These are phyloP conservation scores for Fennellomyces sp. DNA, from an alignment of 371 early-diverging fungal genomes.

Conservation along the genomic window DNA sequence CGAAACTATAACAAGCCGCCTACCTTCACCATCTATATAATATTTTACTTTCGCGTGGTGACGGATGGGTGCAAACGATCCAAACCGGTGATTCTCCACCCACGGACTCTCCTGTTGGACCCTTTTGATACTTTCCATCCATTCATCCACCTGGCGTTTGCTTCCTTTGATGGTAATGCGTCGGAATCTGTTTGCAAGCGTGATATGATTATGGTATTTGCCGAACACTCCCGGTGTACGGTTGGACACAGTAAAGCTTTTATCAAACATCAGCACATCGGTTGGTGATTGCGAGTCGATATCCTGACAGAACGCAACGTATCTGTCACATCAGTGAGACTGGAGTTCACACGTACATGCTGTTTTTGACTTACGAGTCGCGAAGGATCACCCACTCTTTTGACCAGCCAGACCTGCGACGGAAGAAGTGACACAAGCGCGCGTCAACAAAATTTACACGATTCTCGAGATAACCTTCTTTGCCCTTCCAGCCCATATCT, in stretches of 20 bases:
- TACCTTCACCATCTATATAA: slow-evolving; percentile 81
- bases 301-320: slow-evolving; percentile 56
- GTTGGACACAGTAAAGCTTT: slow-evolving; percentile 24
- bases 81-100: slow-evolving; percentile 72
- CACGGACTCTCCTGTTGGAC: slow-evolving; percentile 69
- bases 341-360: too few relatives aligned
- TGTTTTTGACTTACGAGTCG: slow-evolving; percentile 73
- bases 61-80: slow-evolving; percentile 83
- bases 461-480: slow-evolving; percentile 75
- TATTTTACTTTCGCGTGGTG: slow-evolving; percentile 67
- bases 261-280: slow-evolving; percentile 46
- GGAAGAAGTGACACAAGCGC: slow-evolving; percentile 39
- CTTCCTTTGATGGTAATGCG: slow-evolving; percentile 72
- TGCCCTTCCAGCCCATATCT: slow-evolving; percentile 87
- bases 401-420: slow-evolving; percentile 48
- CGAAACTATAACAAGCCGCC: background rate
- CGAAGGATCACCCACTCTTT: slow-evolving; percentile 77
- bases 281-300: slow-evolving; percentile 55
- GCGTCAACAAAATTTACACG: slow-evolving; percentile 51
- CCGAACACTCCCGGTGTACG: slow-evolving; percentile 35
- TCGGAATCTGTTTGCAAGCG: slow-evolving; percentile 58
- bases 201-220: slow-evolving; percentile 54
- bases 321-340: slow-evolving; percentile 20
- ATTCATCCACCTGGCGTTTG: slow-evolving; percentile 66
- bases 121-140: slow-evolving; percentile 60